Percentiles rank a stretch among this genome's conserved stretches.
Conservation (phyloP, 805 yeast genomes). For the Henningerozyma blattae region DNA sequence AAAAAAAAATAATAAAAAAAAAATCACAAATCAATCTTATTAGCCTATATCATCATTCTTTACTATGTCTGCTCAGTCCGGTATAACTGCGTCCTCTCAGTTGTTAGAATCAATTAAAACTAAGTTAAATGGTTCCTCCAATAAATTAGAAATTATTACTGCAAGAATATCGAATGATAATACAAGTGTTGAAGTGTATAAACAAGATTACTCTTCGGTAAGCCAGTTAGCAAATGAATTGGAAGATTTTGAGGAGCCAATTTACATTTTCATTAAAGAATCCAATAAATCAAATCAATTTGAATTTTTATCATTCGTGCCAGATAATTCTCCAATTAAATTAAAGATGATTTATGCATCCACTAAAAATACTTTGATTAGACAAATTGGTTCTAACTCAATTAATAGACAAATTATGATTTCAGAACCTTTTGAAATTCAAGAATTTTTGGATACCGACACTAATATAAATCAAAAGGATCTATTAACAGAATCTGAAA, state of each 20-base stretch:
- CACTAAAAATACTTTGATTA: constrained; percentile 62
- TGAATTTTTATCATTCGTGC: constrained; percentile 71
- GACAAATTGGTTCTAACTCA: constrained; percentile 52
- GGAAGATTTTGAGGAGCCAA: constrained; percentile 35
- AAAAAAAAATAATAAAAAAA: too few relatives aligned
- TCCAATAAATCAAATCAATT: constrained; percentile 11
- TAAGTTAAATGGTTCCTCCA: constrained; percentile 1
- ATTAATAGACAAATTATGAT: constrained; percentile 25
- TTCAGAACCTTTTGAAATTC: constrained; percentile 25
- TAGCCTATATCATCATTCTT: too few relatives aligned
- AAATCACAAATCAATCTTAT: too few relatives aligned
- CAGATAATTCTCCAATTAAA: constrained; percentile 73
- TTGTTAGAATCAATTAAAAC: constrained; percentile 12
- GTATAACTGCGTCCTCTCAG: constrained; percentile 31
- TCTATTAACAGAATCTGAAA: constrained; percentile 20
- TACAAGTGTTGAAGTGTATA: constrained; percentile 11
- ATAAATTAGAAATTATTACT: constrained; percentile 7
- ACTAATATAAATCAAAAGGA: constrained; percentile 2
- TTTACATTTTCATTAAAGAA: constrained; percentile 38
- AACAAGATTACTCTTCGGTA: constrained; percentile 20
- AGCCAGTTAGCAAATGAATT: too few relatives aligned
- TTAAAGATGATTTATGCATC: constrained; percentile 92
- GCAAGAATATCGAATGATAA: constrained; percentile 16
- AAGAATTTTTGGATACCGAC: constrained; percentile 5
- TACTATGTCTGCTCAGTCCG: constrained; percentile 55